These are phyloP conservation scores for Orbilia quercus DNA, from an alignment of 2,329 filamentous ascomycete species.

Conservation along the genomic window DNA sequence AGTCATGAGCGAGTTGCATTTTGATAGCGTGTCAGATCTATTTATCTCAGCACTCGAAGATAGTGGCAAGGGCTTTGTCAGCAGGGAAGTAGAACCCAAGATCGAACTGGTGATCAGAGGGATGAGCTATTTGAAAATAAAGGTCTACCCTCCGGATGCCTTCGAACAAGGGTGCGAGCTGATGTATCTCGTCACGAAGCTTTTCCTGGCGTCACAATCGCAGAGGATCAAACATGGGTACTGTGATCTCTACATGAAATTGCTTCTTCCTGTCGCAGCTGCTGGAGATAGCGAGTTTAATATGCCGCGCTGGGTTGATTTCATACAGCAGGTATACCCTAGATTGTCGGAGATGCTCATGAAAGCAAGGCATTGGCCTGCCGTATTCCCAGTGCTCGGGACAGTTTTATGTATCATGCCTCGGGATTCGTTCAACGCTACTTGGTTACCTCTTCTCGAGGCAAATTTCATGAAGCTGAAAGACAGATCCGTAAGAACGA, in stretches of 20 bases:
- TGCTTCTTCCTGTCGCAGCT: constrained; percentile 87
- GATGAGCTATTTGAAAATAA: constrained; percentile 88
- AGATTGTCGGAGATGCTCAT: constrained; percentile 84
- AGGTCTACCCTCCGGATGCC: constrained; percentile 74
- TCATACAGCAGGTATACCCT: constrained; percentile 80
- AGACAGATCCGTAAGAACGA: constrained; percentile 79
- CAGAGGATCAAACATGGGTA: constrained; percentile 92
- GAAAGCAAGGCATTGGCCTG: constrained; percentile 91
- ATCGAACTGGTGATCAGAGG: constrained; percentile 88
- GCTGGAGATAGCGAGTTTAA: constrained; percentile 81
- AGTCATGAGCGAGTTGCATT: constrained; percentile 95
- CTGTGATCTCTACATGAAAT: constrained; percentile 87
- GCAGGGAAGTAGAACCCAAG: constrained; percentile 82
- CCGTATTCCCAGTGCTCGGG: constrained; percentile 87
- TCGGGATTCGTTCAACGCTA: constrained; percentile 81
- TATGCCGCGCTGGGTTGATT: constrained; percentile 85
- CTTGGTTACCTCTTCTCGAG: constrained; percentile 86
- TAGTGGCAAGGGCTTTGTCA: constrained; percentile 78
- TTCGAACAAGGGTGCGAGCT: constrained; percentile 93
- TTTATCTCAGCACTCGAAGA: constrained; percentile 84
- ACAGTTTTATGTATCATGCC: constrained; percentile 89
- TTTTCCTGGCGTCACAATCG: constrained; percentile 87
- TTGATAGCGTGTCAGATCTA: constrained; percentile 78
- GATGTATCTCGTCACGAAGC: constrained; percentile 79
- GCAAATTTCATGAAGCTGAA: constrained; percentile 77